Conservation (phyloP, 768 basidiomycete genomes). For the Polyporus arcularius region DNA sequence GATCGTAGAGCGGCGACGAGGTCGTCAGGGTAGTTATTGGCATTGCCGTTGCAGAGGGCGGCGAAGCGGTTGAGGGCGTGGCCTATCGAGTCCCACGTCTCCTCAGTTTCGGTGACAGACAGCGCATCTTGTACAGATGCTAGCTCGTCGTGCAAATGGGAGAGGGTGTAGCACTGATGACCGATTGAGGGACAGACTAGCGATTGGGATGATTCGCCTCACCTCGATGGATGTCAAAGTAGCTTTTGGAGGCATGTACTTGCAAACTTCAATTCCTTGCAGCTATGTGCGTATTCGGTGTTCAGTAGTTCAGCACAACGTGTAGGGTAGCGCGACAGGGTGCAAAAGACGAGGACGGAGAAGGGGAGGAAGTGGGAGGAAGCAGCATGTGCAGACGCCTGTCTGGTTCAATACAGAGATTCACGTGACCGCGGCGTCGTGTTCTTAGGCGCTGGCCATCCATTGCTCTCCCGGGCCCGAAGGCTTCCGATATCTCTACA, state of each 20-base stretch:
- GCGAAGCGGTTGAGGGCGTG: slow-evolving; percentile 49
- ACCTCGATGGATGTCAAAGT: slow-evolving; percentile 17
- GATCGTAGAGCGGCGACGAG: slow-evolving; percentile 53
- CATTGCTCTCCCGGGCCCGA: no score
- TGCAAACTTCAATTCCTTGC: neutral
- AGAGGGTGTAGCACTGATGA: slow-evolving; percentile 33
- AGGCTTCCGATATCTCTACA: no score
- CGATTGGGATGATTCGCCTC: neutral
- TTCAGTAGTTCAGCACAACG: neutral
- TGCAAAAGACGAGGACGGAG: neutral
- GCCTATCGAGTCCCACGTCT: slow-evolving; percentile 74
- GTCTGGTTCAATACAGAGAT: slow-evolving; percentile 2
- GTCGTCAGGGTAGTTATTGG: slow-evolving; percentile 51
- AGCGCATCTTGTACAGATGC: slow-evolving; percentile 44
- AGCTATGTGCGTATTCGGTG: neutral
- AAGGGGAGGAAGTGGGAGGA: neutral
- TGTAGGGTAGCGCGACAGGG: neutral
- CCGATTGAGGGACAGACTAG: neutral
- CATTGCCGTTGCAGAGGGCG: slow-evolving; percentile 52
- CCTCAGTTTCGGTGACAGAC: slow-evolving; percentile 66
- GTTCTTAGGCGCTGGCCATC: neutral
- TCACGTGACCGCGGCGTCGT: slow-evolving; percentile 18
- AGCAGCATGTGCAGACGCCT: slow-evolving; percentile 5
- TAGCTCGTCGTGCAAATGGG: slow-evolving; percentile 40
- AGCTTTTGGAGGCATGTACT: slow-evolving; percentile 19